Percentiles rank a stretch among this genome's conserved stretches.
Evolutionary conservation across 768 basidiomycete species (phyloP).

Genomic region (Porpolomopsis calyptriformis): DNA sequence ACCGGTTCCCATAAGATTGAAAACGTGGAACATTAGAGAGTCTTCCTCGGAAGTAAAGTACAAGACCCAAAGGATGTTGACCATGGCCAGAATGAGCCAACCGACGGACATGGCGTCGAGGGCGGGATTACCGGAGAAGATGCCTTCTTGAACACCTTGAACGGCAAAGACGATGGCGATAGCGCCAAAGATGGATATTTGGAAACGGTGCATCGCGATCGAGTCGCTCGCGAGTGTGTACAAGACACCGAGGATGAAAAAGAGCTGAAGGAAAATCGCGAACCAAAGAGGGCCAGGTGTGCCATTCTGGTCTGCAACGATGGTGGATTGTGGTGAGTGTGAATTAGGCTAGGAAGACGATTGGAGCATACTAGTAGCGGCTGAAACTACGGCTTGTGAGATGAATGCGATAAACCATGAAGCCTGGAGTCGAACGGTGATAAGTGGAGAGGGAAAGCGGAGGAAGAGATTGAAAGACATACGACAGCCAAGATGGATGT

Average conservation of each 20-base stretch:
- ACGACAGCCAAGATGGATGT: slow-evolving; percentile 77
- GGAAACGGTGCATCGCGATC: slow-evolving; percentile 84
- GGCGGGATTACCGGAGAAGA: slow-evolving; percentile 43
- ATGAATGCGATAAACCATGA: slow-evolving; percentile 76
- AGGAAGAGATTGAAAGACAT: slow-evolving; percentile 23
- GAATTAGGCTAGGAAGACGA: slow-evolving; percentile 1
- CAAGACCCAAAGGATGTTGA: slow-evolving; percentile 91
- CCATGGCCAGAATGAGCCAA: slow-evolving; percentile 85
- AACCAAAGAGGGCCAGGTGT: slow-evolving; percentile 69
- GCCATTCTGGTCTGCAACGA: slow-evolving; percentile 32
- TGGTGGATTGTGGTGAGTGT: slow-evolving; percentile 7
- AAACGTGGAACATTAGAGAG: slow-evolving; percentile 70
- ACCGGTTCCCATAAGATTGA: slow-evolving; percentile 82
- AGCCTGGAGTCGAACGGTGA: slow-evolving; percentile 37
- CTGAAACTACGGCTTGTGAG: slow-evolving; percentile 50
- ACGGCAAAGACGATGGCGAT: slow-evolving; percentile 85
- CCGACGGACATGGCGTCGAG: slow-evolving; percentile 83
- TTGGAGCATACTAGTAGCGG: slow-evolving; percentile 36
- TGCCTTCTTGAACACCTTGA: slow-evolving; percentile 54
- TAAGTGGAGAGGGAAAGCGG: slow-evolving; percentile 8
- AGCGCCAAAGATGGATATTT: slow-evolving; percentile 83
- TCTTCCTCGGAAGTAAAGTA: slow-evolving; percentile 98
- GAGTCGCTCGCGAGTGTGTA: slow-evolving; percentile 79
- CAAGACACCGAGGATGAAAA: slow-evolving; percentile 61
- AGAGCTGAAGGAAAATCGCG: slow-evolving; percentile 67